A percentile compares a stretch with the other conserved stretches of the same genome.
Conservation (phyloP, 495 filamentous ascomycete species). For the Xylaria intraflava region DNA sequence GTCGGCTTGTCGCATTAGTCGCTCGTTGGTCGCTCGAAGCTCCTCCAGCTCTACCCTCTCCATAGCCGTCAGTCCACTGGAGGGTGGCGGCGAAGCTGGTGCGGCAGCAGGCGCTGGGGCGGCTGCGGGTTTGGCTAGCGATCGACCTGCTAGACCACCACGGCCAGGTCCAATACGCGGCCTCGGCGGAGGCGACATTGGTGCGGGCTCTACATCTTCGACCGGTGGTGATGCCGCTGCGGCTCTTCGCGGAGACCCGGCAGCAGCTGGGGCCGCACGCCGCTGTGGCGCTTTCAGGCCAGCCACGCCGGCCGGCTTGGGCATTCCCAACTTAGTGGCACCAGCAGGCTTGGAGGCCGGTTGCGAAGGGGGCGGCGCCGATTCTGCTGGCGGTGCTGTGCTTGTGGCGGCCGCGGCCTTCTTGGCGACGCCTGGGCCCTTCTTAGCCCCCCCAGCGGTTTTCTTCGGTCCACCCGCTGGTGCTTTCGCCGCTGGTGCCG, state of each 20-base stretch:
- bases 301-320: constrained; percentile 62
- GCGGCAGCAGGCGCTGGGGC: constrained; percentile 28
- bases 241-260: constrained; percentile 59
- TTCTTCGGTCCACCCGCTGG: constrained; percentile 49
- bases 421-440: constrained; percentile 35
- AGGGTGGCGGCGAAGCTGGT: constrained; percentile 42
- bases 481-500: constrained; percentile 56
- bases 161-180: constrained; percentile 65
- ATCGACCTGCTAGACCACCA: constrained; percentile 77
- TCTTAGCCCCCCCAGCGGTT: constrained; percentile 40
- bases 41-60: constrained; percentile 89
- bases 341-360: constrained; percentile 24
- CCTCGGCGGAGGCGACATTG: constrained; percentile 51
- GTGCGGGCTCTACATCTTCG: constrained; percentile 54
- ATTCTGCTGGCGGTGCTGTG: constrained; percentile 36
- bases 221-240: constrained; percentile 41
- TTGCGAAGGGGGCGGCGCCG: constrained; percentile 47
- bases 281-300: constrained; percentile 66
- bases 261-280: constrained; percentile 51
- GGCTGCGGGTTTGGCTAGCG: constrained; percentile 68
- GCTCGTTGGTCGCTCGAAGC: constrained; percentile 74
- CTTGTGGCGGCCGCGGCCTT: constrained; percentile 41
- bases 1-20: constrained; percentile 60
- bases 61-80: constrained; percentile 57
- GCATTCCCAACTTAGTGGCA: constrained; percentile 53